Evolutionary conservation across 306 rosid genomes (phyloP), one percentile per base, ranked within the genome.

Genomic region (Gynostemma pentaphyllum): DNA sequence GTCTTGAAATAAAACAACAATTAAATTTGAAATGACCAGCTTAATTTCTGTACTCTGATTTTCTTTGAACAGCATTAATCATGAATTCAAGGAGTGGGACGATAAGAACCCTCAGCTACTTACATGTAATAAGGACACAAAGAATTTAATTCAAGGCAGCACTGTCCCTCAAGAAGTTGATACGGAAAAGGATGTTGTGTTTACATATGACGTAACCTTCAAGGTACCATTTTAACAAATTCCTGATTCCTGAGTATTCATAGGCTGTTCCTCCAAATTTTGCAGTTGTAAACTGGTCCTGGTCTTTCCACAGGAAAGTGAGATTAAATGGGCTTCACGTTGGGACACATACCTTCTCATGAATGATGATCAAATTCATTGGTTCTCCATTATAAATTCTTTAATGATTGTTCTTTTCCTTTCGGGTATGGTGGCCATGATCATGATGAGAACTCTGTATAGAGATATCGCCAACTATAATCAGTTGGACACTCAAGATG

Each of bases 401-500:
- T 80, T 94, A 73, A 94, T 94, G 99, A 94, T 94, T 78, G 99
- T 94, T 41, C 97, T 94, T 62, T 94, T 94, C 81, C 95, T 94
- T 65, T 94, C 99, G 46, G 99, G 99, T 69, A 94, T 94, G 99
- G 95, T 94, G 82, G 99, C 99, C 48, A 94, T 94, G 99, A 94
- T 88, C 81, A 94, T 86, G 97, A 87, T 94, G 97, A 94, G 99
- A 84, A 94, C 99, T 37, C 81, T 94, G 53, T 94, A 86, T 83
- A 82, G 85, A 84, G 99, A 94, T 72, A 94, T 94, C 70, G 87
- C 99, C 75, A 94, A 88, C 78, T 94, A 94, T 78, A 94, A 94
- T 78, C 99, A 94, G 74, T 85, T 94, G 74, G 99, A 88, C 67
- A 81, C 95, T 55, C 99, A 94, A 84, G 99, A 94, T 60, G 99